A percentile compares a stretch with the other conserved stretches of the same genome.
Evolutionary conservation across 257 asterid genomes (phyloP).

Genomic region (Ajuga chamaepitys): DNA sequence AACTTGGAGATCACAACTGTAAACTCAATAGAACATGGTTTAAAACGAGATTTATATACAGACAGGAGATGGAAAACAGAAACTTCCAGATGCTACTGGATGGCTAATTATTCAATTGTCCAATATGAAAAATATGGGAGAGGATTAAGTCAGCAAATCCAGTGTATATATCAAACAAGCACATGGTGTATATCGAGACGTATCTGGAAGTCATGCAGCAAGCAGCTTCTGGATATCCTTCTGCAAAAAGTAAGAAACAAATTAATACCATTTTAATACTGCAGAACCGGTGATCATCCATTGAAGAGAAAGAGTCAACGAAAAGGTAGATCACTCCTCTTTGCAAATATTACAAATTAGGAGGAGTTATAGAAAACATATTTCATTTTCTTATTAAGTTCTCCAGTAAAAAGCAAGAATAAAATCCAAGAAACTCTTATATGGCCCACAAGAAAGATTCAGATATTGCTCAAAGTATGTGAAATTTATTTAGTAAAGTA

Average conservation of each 20-base stretch:
- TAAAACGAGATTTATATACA: background rate
- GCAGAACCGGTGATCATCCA: background rate
- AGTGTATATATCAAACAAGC: background rate
- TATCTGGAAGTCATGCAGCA: conserved; percentile 36
- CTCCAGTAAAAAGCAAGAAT: background rate
- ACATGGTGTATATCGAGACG: background rate
- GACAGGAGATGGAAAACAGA: background rate
- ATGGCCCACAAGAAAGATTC: too few species aligned
- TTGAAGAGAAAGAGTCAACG: background rate
- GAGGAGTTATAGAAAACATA: background rate
- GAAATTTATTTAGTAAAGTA: background rate
- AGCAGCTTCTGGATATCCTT: conserved; percentile 61
- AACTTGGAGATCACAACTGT: too few species aligned
- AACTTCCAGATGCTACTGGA: background rate
- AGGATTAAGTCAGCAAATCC: background rate
- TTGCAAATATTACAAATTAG: background rate
- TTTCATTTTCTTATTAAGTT: background rate
- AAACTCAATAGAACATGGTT: too few species aligned
- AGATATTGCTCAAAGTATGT: background rate
- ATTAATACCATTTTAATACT: background rate
- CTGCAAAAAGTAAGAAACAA: conserved; percentile 27
- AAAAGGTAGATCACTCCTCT: background rate
- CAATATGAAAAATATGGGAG: background rate
- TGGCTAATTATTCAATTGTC: background rate
- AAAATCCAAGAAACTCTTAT: background rate